A percentile compares a stretch with the other conserved stretches of the same genome.
phyloP scores from a whole-genome alignment of 2,329 filamentous ascomycete genomes.

The Colletotrichum lentis region DNA sequence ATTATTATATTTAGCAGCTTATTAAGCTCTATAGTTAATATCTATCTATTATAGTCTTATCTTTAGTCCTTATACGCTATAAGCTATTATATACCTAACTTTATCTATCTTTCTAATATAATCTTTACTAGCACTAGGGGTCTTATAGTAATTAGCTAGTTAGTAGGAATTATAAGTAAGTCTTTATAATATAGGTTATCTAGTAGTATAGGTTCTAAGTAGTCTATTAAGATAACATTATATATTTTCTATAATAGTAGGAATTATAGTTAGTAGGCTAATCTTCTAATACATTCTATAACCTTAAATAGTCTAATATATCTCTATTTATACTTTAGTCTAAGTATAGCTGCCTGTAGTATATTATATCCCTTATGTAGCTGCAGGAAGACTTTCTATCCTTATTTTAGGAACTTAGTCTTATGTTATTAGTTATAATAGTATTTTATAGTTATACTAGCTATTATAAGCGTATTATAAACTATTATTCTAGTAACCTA shows the following conservation, averaged over 20 bases:
- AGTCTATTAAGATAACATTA: background rate
- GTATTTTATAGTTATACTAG: background rate
- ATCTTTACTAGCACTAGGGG: background rate
- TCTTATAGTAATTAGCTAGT: background rate
- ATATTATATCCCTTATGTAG: no score
- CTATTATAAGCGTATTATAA: background rate
- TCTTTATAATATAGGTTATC: no score
- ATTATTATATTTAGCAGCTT: background rate
- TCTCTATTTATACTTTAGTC: no score
- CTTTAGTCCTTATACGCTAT: background rate
- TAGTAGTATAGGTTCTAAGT: no score
- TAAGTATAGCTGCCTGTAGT: no score
- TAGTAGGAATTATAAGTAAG: no score
- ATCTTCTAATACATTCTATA: no score
- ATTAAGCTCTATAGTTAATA: background rate
- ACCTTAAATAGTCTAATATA: no score
- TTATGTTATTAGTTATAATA: background rate
- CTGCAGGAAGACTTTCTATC: no score
- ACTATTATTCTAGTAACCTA: background rate
- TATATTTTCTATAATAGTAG: background rate
- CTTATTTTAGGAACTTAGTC: no score
- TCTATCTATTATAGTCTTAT: background rate
- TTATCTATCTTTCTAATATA: background rate
- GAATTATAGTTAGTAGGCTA: no score
- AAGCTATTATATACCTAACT: background rate